Conservation (phyloP, 208 protist species). For the Wallacemonas rigidus region DNA sequence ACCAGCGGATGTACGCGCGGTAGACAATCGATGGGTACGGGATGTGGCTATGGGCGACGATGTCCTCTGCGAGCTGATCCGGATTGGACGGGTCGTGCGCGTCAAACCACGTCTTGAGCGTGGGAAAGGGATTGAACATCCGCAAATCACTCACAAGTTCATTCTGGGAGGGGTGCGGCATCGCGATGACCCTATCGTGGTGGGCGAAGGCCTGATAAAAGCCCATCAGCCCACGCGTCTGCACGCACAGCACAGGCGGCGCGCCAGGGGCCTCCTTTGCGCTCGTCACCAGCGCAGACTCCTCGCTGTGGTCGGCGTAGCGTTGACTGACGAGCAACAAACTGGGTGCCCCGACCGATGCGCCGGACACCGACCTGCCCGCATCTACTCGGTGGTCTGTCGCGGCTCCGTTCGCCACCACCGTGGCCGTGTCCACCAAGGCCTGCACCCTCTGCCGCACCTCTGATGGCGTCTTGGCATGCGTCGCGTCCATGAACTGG, state of each 20-base stretch:
- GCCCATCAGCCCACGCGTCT: slow-evolving; percentile 89
- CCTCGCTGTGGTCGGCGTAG: slow-evolving; percentile 36
- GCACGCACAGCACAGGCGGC: slow-evolving; percentile 79
- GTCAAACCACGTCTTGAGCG: slow-evolving; percentile 65
- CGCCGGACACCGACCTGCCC: neutral
- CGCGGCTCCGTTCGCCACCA: neutral
- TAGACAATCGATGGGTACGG: slow-evolving; percentile 89
- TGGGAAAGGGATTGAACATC: slow-evolving; percentile 87
- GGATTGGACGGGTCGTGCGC: slow-evolving; percentile 56
- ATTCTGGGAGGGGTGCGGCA: slow-evolving; percentile 44
- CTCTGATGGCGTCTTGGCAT: slow-evolving; percentile 9
- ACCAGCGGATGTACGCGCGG: slow-evolving; percentile 58
- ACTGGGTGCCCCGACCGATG: slow-evolving; percentile 5
- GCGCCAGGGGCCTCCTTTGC: slow-evolving; percentile 9
- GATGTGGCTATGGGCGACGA: slow-evolving; percentile 66
- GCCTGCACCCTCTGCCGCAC: neutral
- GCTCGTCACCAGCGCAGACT: slow-evolving; percentile 32
- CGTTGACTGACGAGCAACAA: slow-evolving; percentile 51
- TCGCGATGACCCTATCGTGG: slow-evolving; percentile 47
- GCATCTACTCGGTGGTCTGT: too few species aligned
- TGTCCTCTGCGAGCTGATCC: slow-evolving; percentile 37
- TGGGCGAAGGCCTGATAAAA: slow-evolving; percentile 73
- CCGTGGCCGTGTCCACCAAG: neutral
- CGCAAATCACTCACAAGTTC: slow-evolving; percentile 86
- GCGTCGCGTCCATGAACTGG: slow-evolving; percentile 25